Conservation (phyloP, 352 stramenopile species). For the Phytophthora citricola region DNA sequence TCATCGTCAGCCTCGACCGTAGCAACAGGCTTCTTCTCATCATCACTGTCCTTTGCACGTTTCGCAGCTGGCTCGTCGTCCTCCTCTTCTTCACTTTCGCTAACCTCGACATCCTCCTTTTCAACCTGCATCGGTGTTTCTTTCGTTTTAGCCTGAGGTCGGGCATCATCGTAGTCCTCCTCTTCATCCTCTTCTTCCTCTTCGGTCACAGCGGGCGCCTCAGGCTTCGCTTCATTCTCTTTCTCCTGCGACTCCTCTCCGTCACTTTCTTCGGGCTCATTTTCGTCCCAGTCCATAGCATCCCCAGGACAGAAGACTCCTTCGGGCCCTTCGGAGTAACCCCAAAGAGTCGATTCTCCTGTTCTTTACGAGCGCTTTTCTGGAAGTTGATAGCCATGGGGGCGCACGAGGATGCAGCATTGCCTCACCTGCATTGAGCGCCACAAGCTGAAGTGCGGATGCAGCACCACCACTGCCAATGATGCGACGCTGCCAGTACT, state of each 20-base stretch:
- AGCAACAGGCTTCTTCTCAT: conserved; percentile 32
- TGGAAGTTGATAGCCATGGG: conserved; percentile 66
- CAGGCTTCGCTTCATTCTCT: conserved; percentile 6
- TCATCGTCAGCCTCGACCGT: conserved; percentile 35
- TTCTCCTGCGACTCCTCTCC: conserved; percentile 26
- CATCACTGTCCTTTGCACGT: conserved; percentile 40
- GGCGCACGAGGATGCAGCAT: conserved; percentile 77
- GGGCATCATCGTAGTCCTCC: conserved; percentile 55
- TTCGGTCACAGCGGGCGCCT: conserved; percentile 15
- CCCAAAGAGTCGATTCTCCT: conserved; percentile 11
- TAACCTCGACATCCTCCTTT: background rate
- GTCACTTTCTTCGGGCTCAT: conserved; percentile 36
- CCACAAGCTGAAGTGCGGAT: conserved; percentile 52
- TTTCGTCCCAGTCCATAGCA: conserved; percentile 47
- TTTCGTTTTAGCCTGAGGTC: conserved; percentile 8
- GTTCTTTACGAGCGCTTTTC: conserved; percentile 31
- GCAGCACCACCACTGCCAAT: conserved; percentile 31
- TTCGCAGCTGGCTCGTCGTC: conserved; percentile 33
- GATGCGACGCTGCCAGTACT: conserved; percentile 57
- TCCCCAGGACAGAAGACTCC: conserved; percentile 25
- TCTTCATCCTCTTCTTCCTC: conserved; percentile 46
- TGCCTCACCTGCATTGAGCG: conserved; percentile 68
- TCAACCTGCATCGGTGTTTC: conserved; percentile 24
- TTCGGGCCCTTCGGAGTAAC: conserved; percentile 1
- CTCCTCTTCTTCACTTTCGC: conserved; percentile 17